Percentiles rank a stretch among this genome's conserved stretches.
phyloP scores from a whole-genome alignment of 2,329 filamentous ascomycete genomes.

The Diaporthe caulivora region DNA sequence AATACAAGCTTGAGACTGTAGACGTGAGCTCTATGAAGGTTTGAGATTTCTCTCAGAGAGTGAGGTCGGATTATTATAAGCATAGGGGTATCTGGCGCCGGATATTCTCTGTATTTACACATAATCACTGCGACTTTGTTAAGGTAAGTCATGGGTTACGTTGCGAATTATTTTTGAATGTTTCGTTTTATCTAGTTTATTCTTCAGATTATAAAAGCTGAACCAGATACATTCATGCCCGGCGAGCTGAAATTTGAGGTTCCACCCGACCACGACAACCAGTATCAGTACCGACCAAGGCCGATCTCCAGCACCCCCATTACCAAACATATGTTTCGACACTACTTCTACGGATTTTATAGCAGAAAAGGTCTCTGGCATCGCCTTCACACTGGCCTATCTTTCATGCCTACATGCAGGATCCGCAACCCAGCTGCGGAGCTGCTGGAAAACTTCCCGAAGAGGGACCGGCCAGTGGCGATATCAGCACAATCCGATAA shows the following conservation, averaged over 20 bases:
- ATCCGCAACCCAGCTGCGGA: conserved; percentile 20
- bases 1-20: neutral
- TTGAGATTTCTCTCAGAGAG: conserved; percentile 2
- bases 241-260: conserved; percentile 14
- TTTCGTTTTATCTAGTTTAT: neutral
- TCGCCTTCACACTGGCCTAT: neutral
- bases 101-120: neutral
- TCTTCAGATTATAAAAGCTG: neutral
- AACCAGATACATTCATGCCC: conserved; percentile 13
- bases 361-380: neutral
- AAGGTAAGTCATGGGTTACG: neutral
- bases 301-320: neutral
- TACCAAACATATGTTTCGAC: conserved; percentile 9
- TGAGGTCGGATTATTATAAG: neutral
- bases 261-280: conserved; percentile 1
- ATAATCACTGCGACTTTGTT: conserved; percentile 5
- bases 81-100: neutral
- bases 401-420: neutral
- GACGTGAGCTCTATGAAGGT: conserved; percentile 2
- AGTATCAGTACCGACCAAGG: neutral
- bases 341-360: conserved; percentile 19
- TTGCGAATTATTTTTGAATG: too few species aligned
- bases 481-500: neutral
- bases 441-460: neutral
- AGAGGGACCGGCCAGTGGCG: conserved; percentile 7